Base-by-base conservation (phyloP, 768 basidiomycete genomes). In the Lactifluus volemus region DNA sequence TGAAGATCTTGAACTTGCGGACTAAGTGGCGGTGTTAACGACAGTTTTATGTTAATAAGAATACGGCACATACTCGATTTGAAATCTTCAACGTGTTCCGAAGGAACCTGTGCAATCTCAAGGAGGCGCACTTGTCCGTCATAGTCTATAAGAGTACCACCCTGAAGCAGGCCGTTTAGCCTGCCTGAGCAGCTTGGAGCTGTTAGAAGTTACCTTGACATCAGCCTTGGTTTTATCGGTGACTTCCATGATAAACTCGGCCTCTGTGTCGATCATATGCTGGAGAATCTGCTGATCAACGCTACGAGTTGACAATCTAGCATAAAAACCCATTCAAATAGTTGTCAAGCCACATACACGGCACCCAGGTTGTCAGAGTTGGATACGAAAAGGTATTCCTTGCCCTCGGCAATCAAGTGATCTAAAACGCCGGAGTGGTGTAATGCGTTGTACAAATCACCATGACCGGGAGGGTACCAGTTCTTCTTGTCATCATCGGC, bases 391-490 rank as follows among this genome's bases (percentile, higher is more conserved):
- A 97, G 83, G 76, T 96, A 98, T 76, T 98, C 92, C 73, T 96
- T 97, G 74, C 95, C 95, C 66, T 91, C 88, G 11, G 86, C 78
- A 58, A 98, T 76, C 47, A 98, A 82, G 75, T 91, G 86, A 70
- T 96, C 92, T 65, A 98, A 81, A 54, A 94, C 84, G 64, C 95
- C 93, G 25, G 89, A 92, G 75, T 94, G 93, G 69, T 84, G 75
- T 64, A 98, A 79, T 39, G 94, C 92, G 68, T 95, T 92, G 78
- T 94, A 98, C 69, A 98, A 77, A 74, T 98, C 94, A 72, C 95
- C 94, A 78, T 98, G 95, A 67, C 95, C 94, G 53, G 95, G 92
- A 57, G 95, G 93, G 80, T 97, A 98, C 93, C 95, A 98, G 75
- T 84, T 77, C 71, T 83, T 83, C 81, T 96, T 93, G 79, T 95